These are phyloP conservation scores for Rhizophlyctis rosea DNA, from an alignment of 192 early-diverging fungal species.

Conservation along the genomic window DNA sequence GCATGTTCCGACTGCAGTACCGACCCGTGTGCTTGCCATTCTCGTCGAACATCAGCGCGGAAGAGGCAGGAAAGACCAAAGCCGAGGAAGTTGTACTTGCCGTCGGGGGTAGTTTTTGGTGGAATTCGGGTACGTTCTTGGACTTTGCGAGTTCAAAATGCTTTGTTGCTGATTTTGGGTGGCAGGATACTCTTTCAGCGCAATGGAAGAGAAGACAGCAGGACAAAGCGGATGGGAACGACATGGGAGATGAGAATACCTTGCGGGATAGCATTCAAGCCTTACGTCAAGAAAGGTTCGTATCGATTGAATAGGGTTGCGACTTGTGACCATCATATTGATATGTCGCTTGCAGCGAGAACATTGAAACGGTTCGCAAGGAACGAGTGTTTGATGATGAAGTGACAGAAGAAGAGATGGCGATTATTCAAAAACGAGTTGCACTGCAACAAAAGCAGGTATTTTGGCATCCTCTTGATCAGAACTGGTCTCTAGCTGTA, in stretches of 20 bases:
- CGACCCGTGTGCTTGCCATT: too few species aligned
- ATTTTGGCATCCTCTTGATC: constrained; percentile 2
- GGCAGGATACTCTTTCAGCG: constrained; percentile 2
- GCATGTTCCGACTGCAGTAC: too few species aligned
- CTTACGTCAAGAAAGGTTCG: constrained; percentile 15
- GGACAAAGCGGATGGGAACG: constrained; percentile 1
- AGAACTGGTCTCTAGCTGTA: neutral
- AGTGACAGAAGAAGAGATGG: constrained; percentile 85
- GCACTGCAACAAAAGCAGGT: constrained; percentile 84
- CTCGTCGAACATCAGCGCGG: too few species aligned
- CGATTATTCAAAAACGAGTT: constrained; percentile 86
- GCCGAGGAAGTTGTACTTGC: too few species aligned
- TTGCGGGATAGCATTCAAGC: constrained; percentile 25
- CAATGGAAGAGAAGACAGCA: constrained; percentile 6
- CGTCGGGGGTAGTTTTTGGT: too few species aligned
- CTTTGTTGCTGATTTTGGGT: too few species aligned
- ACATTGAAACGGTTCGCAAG: constrained; percentile 51
- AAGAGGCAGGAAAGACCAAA: too few species aligned
- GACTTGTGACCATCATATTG: too few species aligned
- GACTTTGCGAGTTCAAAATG: too few species aligned
- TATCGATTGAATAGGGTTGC: neutral
- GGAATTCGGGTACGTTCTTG: too few species aligned
- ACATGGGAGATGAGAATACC: neutral
- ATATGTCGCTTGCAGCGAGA: constrained; percentile 14
- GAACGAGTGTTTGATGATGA: constrained; percentile 84